Percentiles rank a stretch among this genome's conserved stretches.
Conservation (phyloP, 2,329 filamentous ascomycete species). For the Incumbomyces delicatus region DNA sequence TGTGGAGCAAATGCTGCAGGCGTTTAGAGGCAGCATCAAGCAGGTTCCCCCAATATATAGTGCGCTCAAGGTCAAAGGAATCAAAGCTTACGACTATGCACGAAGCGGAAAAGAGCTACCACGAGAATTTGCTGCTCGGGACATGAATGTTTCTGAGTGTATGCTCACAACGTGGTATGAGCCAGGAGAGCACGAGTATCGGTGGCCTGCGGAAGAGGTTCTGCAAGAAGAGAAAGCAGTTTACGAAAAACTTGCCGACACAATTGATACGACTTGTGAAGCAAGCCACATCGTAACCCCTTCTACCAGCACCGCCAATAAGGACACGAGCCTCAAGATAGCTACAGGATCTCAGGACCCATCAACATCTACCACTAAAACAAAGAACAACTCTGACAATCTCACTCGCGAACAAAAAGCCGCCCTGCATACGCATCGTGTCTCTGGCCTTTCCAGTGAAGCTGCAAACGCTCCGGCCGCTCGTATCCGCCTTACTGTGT, state of each 20-base stretch:
- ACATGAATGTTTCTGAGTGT: slow-evolving; percentile 67
- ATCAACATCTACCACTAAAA: not conserved
- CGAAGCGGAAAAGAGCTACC: slow-evolving; percentile 80
- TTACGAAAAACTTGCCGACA: slow-evolving; percentile 55
- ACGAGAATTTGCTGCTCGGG: slow-evolving; percentile 67
- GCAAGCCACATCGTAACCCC: not conserved
- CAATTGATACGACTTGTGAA: slow-evolving; percentile 8
- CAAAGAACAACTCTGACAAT: slow-evolving; percentile 6
- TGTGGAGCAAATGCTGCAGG: slow-evolving; percentile 67
- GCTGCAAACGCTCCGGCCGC: slow-evolving; percentile 53
- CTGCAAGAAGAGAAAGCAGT: slow-evolving; percentile 64
- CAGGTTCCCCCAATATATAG: slow-evolving; percentile 91
- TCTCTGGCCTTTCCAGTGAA: slow-evolving; percentile 11
- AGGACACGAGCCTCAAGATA: not conserved
- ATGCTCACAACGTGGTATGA: slow-evolving; percentile 78
- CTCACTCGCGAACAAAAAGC: slow-evolving; percentile 17
- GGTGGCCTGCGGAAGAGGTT: slow-evolving; percentile 72
- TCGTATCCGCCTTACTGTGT: slow-evolving; percentile 80
- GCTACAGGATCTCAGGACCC: slow-evolving; percentile 20
- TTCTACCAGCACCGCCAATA: not conserved
- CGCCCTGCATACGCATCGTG: slow-evolving; percentile 19
- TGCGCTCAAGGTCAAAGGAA: slow-evolving; percentile 84
- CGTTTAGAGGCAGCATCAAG: slow-evolving; percentile 75
- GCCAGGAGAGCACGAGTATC: slow-evolving; percentile 66
- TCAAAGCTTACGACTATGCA: slow-evolving; percentile 92